Evolutionary conservation across 768 basidiomycete genomes (phyloP), one percentile per base, ranked within the genome.

Genomic region (Agrocybe praecox): DNA sequence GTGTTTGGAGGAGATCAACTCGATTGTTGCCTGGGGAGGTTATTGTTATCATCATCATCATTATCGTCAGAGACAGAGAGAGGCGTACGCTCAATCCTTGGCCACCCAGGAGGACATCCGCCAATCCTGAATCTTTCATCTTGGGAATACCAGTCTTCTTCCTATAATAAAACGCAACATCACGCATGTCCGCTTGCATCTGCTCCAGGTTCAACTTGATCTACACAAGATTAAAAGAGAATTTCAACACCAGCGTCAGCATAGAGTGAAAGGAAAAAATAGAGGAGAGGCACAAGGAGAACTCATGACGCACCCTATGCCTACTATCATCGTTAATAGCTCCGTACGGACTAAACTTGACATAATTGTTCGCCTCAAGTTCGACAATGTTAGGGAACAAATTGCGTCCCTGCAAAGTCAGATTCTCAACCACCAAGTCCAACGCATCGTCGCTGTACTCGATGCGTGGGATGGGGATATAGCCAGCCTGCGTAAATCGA

Each of bases 341-440:
- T 18, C 71, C 64, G 76, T 96, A 94, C 0, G 95, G 94, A 26
- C 86, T 88, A 73, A 98, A 94, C 70, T 87, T 88, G 73, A 93
- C 75, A 59, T 77, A 88, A 76, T 96, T 96, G 69, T 90, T 80
- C 14, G 89, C 87, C 55, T 96, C 91, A 53, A 90, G 59, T 4
- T 80, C 74, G 48, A 92, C 80, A 56, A 89, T 67, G 64, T 90
- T 93, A 1, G 95, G 95, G 80, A 96, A 89, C 2, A 99, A 74
- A 74, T 98, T 96, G 42, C 87, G 84, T 9, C 93, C 93, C 58
- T 91, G 87, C 17, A 96, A 79, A 1, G 91, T 90, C 32, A 98
- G 82, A 71, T 96, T 98, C 79, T 98, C 96, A 60, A 98, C 85
- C 56, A 96, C 92, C 44, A 97, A 81, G 64, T 97, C 96, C 58